Base-by-base conservation (phyloP, 305 asterid species). In the Salvia sclarea region DNA sequence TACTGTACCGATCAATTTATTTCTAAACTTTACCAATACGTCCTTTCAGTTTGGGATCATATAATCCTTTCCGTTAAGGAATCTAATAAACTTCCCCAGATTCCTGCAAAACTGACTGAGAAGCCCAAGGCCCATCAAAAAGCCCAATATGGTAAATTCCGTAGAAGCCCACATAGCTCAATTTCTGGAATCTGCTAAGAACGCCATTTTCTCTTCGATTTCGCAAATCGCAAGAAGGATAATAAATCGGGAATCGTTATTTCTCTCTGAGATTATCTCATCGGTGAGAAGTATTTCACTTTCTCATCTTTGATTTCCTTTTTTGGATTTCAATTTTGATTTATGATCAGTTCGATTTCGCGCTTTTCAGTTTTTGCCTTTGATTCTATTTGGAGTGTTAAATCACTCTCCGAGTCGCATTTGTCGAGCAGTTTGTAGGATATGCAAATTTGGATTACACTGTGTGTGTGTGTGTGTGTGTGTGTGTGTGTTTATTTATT, bases 351-450 rank as follows among this genome's bases (percentile, higher is more conserved):
- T 59, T 70, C 54, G 47, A 69, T 48, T 45, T 25, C 64, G 70
- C 28, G 24, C 12, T 8, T 17, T 8, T 24, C 11, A 18, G 47
- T 25, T 45, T 0, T 49, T 12, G n/a, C 35, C 28, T 16, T 59
- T 61, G 38, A 7, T 4, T 10, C 9, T 35, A 6, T 48, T 44
- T 54, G 12, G 53, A 22, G 28, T 25, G 4, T 38, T 57, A 8
- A 8, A 41, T 21, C 66, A 0, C 66, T 40, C 12, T n/a, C n/a
- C n/a, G n/a, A n/a, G n/a, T 41, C 53, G 11, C 70, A 43, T 31
- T 68, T 53, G 5, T 67, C 49, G 53, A 53, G 60, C 70, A 60
- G 9, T 43, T 73, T 47, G 22, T 47, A 18, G 55, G 38, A 70
- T 44, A 49, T 24, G 43, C 7, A 11, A 28, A 30, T 10, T 31